These are phyloP conservation scores for Thraustotheca clavata DNA, from an alignment of 352 stramenopile species.

Conservation along the genomic window DNA sequence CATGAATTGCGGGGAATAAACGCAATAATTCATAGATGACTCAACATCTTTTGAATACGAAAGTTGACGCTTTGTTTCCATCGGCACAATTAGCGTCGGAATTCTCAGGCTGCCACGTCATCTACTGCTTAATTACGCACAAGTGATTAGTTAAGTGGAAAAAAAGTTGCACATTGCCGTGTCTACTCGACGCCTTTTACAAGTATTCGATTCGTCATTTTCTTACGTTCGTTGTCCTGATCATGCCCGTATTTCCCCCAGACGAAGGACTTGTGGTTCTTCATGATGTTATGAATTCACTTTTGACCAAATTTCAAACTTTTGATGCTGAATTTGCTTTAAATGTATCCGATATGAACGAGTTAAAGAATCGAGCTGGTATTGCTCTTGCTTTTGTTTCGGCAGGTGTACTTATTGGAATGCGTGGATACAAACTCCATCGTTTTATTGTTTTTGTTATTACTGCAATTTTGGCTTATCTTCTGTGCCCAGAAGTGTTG, in stretches of 20 bases:
- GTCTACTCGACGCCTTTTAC: not conserved
- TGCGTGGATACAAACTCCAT: not conserved
- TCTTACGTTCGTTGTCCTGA: not conserved
- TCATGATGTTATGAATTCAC: not conserved
- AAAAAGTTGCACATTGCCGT: not conserved
- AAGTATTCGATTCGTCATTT: not conserved
- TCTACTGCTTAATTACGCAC: too few species aligned
- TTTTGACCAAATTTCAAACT: not conserved
- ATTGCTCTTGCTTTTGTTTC: not conserved
- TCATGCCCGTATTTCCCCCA: not conserved
- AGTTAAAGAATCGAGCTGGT: not conserved
- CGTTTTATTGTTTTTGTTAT: not conserved
- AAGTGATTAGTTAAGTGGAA: too few species aligned
- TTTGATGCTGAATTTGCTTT: not conserved
- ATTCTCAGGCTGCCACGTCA: too few species aligned
- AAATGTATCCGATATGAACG: not conserved
- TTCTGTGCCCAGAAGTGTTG: not conserved
- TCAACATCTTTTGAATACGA: too few species aligned
- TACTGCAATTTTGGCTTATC: not conserved
- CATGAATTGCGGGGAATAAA: too few species aligned
- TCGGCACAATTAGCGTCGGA: too few species aligned
- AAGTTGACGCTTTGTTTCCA: too few species aligned
- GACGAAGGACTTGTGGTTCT: not conserved
- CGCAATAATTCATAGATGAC: too few species aligned
- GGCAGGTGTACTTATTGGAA: not conserved